Evolutionary conservation across 2,329 filamentous ascomycete genomes (phyloP), one percentile per base, ranked within the genome.

Genomic region (Teratosphaeria viscida): DNA sequence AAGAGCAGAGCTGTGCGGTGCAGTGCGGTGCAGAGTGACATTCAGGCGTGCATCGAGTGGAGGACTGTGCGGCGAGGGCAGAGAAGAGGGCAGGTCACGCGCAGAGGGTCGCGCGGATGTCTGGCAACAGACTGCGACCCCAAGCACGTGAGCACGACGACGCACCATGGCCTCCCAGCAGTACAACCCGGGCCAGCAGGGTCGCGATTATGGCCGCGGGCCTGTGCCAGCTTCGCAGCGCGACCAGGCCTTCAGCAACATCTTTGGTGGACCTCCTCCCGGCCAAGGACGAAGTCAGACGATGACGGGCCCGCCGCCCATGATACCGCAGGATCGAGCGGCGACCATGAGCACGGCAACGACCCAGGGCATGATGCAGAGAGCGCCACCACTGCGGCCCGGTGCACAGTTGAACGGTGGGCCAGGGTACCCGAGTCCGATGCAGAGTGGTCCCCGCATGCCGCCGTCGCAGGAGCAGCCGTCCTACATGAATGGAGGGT

Each of bases 211-310:
- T 55, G 29, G 72, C 72, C 61, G 83, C 72, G 81, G 78, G 62
- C 78, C 79, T 58, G 77, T 81, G 57, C 77, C 81, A 49, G 77
- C 79, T 62, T 75, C 75, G 70, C 89, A 94, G 76, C 88, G 94
- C 77, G 92, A 99, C 83, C 90, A 90, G 67, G 94, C 92, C 65
- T 99, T 95, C 75, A 90, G 89, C 66, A 92, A 92, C 77, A 97
- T 97, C 72, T 99, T 97, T 73, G 94, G 92, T 67, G 86, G 85
- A 65, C 83, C 89, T 65, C 91, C 90, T 64, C 90, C 90, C 54
- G 60, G 60, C 8, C 85, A 89, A 54, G 92, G 92, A 60, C 87
- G 94, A 73, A 95, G 92, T 60, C 92, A 96, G 71, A 96, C 92
- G 29, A 96, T 97, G 91, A 94, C 87, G 64, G 91, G 89, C 59